A percentile compares a stretch with the other conserved stretches of the same genome.
phyloP scores from a whole-genome alignment of 139 green algal species.

The Tetradesmus obliquus region DNA sequence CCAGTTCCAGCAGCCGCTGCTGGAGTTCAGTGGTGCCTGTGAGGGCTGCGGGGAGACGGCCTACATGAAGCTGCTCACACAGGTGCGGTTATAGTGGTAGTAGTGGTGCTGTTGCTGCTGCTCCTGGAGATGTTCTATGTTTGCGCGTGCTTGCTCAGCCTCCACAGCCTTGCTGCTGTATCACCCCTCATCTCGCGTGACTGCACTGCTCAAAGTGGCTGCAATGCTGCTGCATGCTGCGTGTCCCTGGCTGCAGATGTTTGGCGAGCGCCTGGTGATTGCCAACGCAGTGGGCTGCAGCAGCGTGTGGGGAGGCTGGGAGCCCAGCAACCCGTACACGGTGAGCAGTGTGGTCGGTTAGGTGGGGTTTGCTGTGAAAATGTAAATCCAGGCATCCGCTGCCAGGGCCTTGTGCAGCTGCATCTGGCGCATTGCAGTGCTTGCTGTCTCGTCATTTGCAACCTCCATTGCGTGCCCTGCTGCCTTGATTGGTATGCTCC shows the following conservation, averaged over 20 bases:
- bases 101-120: neutral
- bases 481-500: too few relatives aligned
- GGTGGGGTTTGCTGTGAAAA: neutral
- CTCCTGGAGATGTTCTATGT: neutral
- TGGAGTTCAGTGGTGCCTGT: conserved; percentile 74
- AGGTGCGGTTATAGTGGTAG: neutral
- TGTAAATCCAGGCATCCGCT: too few relatives aligned
- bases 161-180: too few relatives aligned
- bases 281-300: conserved; percentile 71
- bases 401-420: too few relatives aligned
- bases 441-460: too few relatives aligned
- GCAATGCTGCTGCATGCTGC: too few relatives aligned
- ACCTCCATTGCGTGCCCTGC: too few relatives aligned
- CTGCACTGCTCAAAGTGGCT: too few relatives aligned
- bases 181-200: too few relatives aligned
- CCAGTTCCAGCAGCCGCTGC: conserved; percentile 65
- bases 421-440: too few relatives aligned
- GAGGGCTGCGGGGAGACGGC: conserved; percentile 47
- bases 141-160: too few relatives aligned
- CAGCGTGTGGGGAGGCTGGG: conserved; percentile 70
- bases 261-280: conserved; percentile 68
- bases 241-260: conserved; percentile 39
- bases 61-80: conserved; percentile 46
- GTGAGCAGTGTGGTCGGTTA: neutral
- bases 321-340: conserved; percentile 69